phyloP scores from a whole-genome alignment of 1,139 yeast species.

The Saccharomyces pastorianus region DNA sequence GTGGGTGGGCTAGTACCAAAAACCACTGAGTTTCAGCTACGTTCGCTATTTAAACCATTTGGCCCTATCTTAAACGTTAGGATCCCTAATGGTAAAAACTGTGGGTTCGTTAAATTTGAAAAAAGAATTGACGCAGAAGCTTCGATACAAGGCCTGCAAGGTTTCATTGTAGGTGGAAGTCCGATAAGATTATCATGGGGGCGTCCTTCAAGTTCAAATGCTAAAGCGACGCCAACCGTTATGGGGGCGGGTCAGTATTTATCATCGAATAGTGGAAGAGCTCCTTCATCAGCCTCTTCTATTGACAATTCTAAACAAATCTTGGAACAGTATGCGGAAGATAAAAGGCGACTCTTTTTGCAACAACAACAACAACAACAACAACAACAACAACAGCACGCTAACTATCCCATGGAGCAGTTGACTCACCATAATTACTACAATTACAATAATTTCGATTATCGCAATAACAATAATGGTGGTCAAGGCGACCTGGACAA shows the following conservation, averaged over 20 bases:
- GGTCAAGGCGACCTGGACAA: background rate
- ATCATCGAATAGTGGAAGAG: background rate
- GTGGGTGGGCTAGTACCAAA: conserved; percentile 80
- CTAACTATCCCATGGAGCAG: conserved; percentile 3
- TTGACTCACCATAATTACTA: conserved; percentile 3
- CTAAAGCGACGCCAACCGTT: conserved; percentile 9
- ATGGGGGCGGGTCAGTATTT: conserved; percentile 2
- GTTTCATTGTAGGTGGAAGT: conserved; percentile 79
- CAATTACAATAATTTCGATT: conserved; percentile 5
- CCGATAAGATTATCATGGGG: conserved; percentile 90
- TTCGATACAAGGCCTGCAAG: conserved; percentile 88
- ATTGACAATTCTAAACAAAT: conserved; percentile 4
- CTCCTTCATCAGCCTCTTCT: conserved; percentile 1
- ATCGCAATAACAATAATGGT: conserved; percentile 3
- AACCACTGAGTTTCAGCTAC: conserved; percentile 70
- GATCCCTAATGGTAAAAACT: conserved; percentile 86
- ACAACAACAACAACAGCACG: conserved; percentile 9
- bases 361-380: conserved; percentile 5
- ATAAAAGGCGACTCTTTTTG: conserved; percentile 21
- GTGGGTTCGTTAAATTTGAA: conserved; percentile 84
- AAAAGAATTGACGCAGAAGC: conserved; percentile 78
- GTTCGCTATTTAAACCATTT: conserved; percentile 70
- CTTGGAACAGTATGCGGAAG: conserved; percentile 13
- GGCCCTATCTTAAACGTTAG: conserved; percentile 80
- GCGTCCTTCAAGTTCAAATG: conserved; percentile 31